A percentile compares a stretch with the other conserved stretches of the same genome.
phyloP scores from a whole-genome alignment of 768 basidiomycete species.

The Suillus subalutaceus region DNA sequence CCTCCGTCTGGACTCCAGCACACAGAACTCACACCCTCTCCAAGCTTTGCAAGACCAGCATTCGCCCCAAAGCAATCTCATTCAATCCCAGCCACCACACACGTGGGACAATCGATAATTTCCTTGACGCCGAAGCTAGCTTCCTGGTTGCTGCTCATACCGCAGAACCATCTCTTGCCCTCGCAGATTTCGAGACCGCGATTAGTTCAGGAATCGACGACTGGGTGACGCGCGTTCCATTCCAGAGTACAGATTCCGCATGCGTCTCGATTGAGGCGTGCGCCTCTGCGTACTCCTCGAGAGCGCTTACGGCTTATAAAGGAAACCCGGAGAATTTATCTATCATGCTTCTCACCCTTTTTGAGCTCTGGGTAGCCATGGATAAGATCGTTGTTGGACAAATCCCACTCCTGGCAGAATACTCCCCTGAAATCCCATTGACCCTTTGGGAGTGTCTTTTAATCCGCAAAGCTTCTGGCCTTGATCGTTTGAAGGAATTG shows the following conservation, averaged over 20 bases:
- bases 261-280: constrained; percentile 26
- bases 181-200: constrained; percentile 42
- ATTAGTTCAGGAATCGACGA: constrained; percentile 34
- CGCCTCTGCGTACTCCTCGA: constrained; percentile 28
- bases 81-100: constrained; percentile 13
- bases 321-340: constrained; percentile 43
- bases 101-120: constrained; percentile 22
- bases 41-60: not conserved
- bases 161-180: constrained; percentile 18
- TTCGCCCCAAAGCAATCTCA: not conserved
- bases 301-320: constrained; percentile 30
- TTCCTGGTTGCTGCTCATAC: constrained; percentile 16
- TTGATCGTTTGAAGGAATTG: constrained; percentile 32
- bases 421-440: constrained; percentile 36
- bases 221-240: constrained; percentile 33
- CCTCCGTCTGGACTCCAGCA: too few relatives aligned
- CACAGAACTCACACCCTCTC: too few relatives aligned
- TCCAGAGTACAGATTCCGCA: constrained; percentile 9
- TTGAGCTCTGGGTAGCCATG: constrained; percentile 42
- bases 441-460: constrained; percentile 31
- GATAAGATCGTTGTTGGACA: constrained; percentile 27
- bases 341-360: constrained; percentile 41
- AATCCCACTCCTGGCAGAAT: constrained; percentile 33
- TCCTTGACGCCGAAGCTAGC: constrained; percentile 15
- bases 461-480: constrained; percentile 27